A percentile compares a stretch with the other conserved stretches of the same genome.
phyloP scores from a whole-genome alignment of 805 yeast species.

The Pichia sporocuriosa region DNA sequence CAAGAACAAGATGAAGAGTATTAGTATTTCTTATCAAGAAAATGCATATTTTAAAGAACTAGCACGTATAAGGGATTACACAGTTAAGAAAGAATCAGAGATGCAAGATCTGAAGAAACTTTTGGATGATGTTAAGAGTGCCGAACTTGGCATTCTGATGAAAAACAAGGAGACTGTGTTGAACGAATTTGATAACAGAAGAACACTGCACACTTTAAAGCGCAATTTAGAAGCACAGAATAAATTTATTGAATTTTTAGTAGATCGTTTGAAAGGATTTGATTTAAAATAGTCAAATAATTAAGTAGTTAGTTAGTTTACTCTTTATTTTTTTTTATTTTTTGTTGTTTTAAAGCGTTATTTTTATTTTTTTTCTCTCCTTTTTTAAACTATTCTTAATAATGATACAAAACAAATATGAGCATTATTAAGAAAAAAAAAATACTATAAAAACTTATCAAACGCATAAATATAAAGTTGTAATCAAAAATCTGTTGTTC shows the following conservation, averaged over 20 bases:
- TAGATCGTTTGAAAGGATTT: slow-evolving; percentile 7
- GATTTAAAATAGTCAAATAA: background rate
- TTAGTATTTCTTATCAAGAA: slow-evolving; percentile 23
- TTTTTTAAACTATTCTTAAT: too few species aligned
- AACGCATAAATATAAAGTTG: too few species aligned
- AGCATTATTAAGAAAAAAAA: too few species aligned
- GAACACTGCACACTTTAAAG: slow-evolving; percentile 15
- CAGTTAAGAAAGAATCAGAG: slow-evolving; percentile 17
- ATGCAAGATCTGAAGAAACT: slow-evolving; percentile 11
- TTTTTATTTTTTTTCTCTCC: too few species aligned
- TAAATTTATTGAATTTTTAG: slow-evolving; percentile 10
- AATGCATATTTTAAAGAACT: slow-evolving; percentile 20
- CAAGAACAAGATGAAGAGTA: slow-evolving; percentile 3
- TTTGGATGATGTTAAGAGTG: slow-evolving; percentile 14
- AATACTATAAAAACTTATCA: too few species aligned
- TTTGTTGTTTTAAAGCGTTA: background rate
- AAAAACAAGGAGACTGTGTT: slow-evolving; percentile 4
- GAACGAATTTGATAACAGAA: slow-evolving; percentile 6
- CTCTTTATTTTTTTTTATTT: background rate
- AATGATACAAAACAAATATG: too few species aligned
- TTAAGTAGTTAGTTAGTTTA: too few species aligned
- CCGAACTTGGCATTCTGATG: slow-evolving; percentile 14
- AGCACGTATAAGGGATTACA: slow-evolving; percentile 15
- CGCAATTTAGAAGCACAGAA: slow-evolving; percentile 17
- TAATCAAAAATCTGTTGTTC: slow-evolving; percentile 88